Conservation (phyloP, 1,284 basidiomycete species). For the Marasmius sp. region DNA sequence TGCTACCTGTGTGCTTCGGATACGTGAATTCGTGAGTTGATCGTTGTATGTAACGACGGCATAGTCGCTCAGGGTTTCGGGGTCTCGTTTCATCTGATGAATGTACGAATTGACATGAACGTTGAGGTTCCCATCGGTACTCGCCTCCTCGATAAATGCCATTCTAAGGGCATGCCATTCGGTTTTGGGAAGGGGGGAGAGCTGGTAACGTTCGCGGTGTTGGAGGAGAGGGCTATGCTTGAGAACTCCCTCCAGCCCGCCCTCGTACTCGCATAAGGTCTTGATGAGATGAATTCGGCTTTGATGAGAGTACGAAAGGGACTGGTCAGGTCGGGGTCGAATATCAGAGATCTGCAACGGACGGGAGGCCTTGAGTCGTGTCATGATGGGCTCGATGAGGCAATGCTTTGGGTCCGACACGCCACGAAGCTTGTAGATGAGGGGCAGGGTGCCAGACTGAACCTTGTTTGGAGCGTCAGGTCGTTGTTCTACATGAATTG, state of each 20-base stretch:
- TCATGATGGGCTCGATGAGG: slow-evolving; percentile 4
- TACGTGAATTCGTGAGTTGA: slow-evolving; percentile 24
- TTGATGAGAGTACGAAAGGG: not conserved
- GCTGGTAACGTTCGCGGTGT: slow-evolving; percentile 5
- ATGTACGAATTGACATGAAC: slow-evolving; percentile 7
- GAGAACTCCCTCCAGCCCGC: no score
- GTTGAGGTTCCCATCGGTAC: not conserved
- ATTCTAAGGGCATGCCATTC: slow-evolving; percentile 1
- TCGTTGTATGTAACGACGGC: slow-evolving; percentile 24
- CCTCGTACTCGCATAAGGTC: slow-evolving; percentile 4
- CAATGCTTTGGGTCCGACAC: not conserved
- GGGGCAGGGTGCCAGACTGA: slow-evolving; percentile 12
- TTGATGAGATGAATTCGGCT: not conserved
- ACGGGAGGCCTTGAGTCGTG: not conserved
- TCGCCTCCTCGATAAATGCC: not conserved
- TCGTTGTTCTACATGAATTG: slow-evolving; percentile 11
- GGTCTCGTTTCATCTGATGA: not conserved
- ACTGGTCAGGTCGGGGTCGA: not conserved
- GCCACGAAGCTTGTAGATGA: slow-evolving; percentile 9
- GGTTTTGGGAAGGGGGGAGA: slow-evolving; percentile 15
- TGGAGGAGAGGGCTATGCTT: not conserved
- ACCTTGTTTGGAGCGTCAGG: slow-evolving; percentile 13
- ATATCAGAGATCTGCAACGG: slow-evolving; percentile 6
- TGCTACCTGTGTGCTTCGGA: slow-evolving; percentile 6
- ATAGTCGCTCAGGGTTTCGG: not conserved